phyloP scores from a whole-genome alignment of 140 eudicot species.

The Oenanthe javanica region DNA sequence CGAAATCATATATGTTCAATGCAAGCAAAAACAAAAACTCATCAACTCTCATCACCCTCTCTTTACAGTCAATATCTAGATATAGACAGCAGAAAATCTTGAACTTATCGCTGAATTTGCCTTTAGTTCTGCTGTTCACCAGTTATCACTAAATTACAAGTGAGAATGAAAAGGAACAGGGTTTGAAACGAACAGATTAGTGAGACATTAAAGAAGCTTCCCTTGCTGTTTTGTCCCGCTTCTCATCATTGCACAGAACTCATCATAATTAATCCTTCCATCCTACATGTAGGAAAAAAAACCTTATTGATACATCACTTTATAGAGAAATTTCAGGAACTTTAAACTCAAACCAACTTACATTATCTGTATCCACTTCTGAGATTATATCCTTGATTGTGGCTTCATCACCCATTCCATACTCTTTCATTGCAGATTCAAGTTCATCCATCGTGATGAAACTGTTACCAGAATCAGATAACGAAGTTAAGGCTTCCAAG shows the following conservation, averaged over 20 bases:
- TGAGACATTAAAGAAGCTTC: slow-evolving; percentile 45
- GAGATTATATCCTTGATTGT: slow-evolving; percentile 74
- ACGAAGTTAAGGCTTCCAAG: not conserved
- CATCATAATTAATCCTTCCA: slow-evolving; percentile 87
- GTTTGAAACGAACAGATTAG: slow-evolving; percentile 2
- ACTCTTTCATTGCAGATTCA: slow-evolving; percentile 75
- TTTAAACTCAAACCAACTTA: slow-evolving; percentile 21
- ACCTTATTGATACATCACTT: not conserved
- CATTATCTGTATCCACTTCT: slow-evolving; percentile 92
- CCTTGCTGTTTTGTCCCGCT: slow-evolving; percentile 67
- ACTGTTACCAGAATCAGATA: slow-evolving; percentile 21
- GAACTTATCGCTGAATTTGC: not conserved
- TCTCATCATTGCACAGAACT: slow-evolving; percentile 92
- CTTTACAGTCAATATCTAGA: not conserved
- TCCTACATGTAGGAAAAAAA: slow-evolving; percentile 38
- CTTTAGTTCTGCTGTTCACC: not conserved
- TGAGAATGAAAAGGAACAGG: not conserved
- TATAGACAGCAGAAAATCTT: not conserved
- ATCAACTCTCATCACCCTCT: slow-evolving; percentile 14
- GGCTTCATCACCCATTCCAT: slow-evolving; percentile 78
- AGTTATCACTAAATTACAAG: not conserved
- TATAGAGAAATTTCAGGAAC: not conserved
- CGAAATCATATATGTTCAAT: not conserved
- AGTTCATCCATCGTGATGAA: slow-evolving; percentile 84
- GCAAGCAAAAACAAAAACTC: slow-evolving; percentile 11